Evolutionary conservation across 106 monocot species (phyloP), one percentile per base, ranked within the genome.

Genomic region (Alisma plantagoaquatica): DNA sequence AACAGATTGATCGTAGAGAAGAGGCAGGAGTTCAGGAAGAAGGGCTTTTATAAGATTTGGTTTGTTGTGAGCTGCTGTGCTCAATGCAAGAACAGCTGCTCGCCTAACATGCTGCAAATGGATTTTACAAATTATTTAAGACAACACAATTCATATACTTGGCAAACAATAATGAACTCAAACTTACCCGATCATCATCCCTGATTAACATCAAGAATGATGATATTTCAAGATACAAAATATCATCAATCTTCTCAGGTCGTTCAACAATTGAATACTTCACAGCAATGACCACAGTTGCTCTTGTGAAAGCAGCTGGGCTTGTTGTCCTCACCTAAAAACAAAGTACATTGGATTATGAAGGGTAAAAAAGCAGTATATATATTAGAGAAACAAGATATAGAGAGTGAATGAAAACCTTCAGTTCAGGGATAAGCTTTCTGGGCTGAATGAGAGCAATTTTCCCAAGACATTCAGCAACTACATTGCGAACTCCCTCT

Each of bases 401-500:
- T 29, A 46, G 14, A 30, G 11, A 10, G 24, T 3, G 46, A 46
- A 26, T 4, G 14, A 42, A 17, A 61, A 85, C 96, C 89, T 98
- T 82, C 11, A 98, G 73, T 33, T 81, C 81, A 57, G 89, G 96
- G 59, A 98, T 65, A 63, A 98, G 78, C 61, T 85, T 98, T 41
- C 61, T 66, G 27, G 96, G 96, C 56, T 98, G 84, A 64, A 98
- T 85, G 19, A 98, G 78, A 28, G 96, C 88, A 71, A 98, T 89
- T 78, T 98, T 98, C 21, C 96, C 96, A 55, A 98, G 68, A 62
- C 96, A 98, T 53, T 98, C 96, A 16, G 96, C 96, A 29, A 98
- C 96, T 26, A 98, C 96, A 74, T 98, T 98, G 56, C 96, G 89
- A 58, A 98, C 96, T 14, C 96, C 96, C 47, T 98, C 96, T 54